Evolutionary conservation across 257 asterid genomes (phyloP), one percentile per base, ranked within the genome.

Genomic region (Voacanga thouarsii): DNA sequence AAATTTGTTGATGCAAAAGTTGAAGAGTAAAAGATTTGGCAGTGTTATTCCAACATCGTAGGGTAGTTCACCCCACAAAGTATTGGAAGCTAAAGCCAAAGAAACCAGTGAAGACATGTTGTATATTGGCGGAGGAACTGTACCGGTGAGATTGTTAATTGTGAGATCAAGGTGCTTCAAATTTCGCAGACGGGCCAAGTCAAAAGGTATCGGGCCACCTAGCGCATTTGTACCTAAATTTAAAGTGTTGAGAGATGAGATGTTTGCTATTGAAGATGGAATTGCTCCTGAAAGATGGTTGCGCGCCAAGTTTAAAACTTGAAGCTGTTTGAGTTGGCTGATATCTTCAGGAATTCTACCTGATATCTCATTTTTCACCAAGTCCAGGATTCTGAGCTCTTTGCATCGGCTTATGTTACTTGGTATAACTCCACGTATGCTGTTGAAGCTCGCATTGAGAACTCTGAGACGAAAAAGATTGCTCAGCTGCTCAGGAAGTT

Each of bases 1-100:
- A 77, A 91, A 88, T 21, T 75, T 86, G 59, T 91, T 91, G 80
- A 83, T 8, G 82, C 92, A 89, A 26, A 86, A 80, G 15, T 84
- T 79, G 81, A 91, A 80, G 44, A 61, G 84, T 24, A 79, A 77
- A 50, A 90, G 96, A 74, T 86, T 89, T 2, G 94, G 96, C 67
- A 88, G 75, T 18, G 90, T 89, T 41, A 60, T 53, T 33, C 87
- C 93, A 41, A 89, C 19, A 51, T 85, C 75, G 21, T 75, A 45
- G 0, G 90, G 92, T 14, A 90, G 80, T 1, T 86, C 90, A 7
- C 96, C 93, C 76, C 66, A 69, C 64, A 89, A 71, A 55, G 82
- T 69, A 72, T 87, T 87, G 50, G 85, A 79, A 37, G 86, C 88
- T 43, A 85, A 63, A 37, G 87, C 90, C 30, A 91, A 44, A 30